Evolutionary conservation across 179 eudicot species (phyloP).

Genomic region (Dionaea muscipula): DNA sequence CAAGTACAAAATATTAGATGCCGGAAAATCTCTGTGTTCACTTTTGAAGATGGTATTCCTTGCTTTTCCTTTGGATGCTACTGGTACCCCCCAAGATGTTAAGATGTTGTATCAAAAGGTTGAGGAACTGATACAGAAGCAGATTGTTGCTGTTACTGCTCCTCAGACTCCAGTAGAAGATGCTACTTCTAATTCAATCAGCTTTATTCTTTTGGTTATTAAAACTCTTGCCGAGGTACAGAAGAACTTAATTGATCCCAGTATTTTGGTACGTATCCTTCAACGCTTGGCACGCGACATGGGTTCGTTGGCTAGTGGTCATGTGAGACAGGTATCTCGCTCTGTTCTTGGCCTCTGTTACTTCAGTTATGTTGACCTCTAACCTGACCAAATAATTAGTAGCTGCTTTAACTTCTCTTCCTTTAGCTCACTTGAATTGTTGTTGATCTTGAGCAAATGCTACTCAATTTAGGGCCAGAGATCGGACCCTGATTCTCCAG

Average conservation of each 20-base stretch:
- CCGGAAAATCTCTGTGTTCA: constrained; percentile 88
- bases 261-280: constrained; percentile 71
- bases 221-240: constrained; percentile 82
- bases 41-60: constrained; percentile 83
- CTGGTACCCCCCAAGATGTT: constrained; percentile 64
- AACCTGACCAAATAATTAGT: not conserved
- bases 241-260: constrained; percentile 61
- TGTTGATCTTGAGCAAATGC: constrained; percentile 2
- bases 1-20: constrained; percentile 82
- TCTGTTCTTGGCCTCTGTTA: not conserved
- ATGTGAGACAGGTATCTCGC: constrained; percentile 58
- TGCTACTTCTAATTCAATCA: constrained; percentile 62
- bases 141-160: constrained; percentile 64
- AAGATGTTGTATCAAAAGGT: constrained; percentile 84
- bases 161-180: constrained; percentile 82
- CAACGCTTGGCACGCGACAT: constrained; percentile 95
- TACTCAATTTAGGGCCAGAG: constrained; percentile 56
- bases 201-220: constrained; percentile 77
- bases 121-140: constrained; percentile 84
- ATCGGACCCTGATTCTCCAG: constrained; percentile 75
- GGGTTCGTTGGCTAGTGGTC: constrained; percentile 49
- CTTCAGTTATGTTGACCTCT: not conserved
- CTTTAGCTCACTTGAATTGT: not conserved
- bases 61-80: constrained; percentile 80
- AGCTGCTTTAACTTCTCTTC: not conserved